phyloP scores from a whole-genome alignment of 805 yeast genomes.

The Schwanniomyces occidentalis region DNA sequence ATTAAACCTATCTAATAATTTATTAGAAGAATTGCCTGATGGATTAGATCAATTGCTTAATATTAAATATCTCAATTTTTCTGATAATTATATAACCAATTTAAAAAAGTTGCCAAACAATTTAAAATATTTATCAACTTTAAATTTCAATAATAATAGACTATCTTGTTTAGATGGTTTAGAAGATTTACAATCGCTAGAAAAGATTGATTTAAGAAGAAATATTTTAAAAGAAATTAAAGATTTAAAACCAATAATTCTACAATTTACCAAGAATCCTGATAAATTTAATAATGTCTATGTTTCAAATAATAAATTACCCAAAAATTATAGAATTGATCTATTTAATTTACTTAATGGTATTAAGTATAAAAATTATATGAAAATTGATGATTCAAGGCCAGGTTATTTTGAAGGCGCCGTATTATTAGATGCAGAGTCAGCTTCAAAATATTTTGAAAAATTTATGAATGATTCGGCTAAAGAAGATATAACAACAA shows the following conservation, averaged over 20 bases:
- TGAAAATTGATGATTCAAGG: conserved; percentile 58
- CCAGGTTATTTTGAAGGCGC: conserved; percentile 65
- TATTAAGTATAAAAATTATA: conserved; percentile 43
- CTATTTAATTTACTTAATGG: conserved; percentile 59
- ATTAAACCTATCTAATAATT: conserved; percentile 58
- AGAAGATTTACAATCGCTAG: conserved; percentile 42
- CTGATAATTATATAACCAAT: conserved; percentile 41
- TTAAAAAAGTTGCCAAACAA: conserved; percentile 35
- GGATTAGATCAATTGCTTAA: conserved; percentile 50
- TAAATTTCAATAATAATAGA: conserved; percentile 53
- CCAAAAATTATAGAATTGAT: conserved; percentile 52
- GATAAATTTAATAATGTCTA: conserved; percentile 41
- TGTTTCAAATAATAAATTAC: conserved; percentile 42
- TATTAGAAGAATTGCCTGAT: conserved; percentile 50
- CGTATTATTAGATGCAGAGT: conserved; percentile 50
- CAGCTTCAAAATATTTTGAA: conserved; percentile 44
- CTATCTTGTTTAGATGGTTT: conserved; percentile 44
- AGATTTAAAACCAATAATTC: conserved; percentile 34
- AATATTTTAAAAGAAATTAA: conserved; percentile 40
- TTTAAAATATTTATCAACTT: conserved; percentile 38
- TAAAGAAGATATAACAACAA: not conserved
- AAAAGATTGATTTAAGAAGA: conserved; percentile 54
- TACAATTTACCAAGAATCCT: conserved; percentile 30
- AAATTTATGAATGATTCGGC: conserved; percentile 24
- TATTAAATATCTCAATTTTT: conserved; percentile 47